phyloP scores from a whole-genome alignment of 2,329 filamentous ascomycete genomes.

The Aspergillus ustus region DNA sequence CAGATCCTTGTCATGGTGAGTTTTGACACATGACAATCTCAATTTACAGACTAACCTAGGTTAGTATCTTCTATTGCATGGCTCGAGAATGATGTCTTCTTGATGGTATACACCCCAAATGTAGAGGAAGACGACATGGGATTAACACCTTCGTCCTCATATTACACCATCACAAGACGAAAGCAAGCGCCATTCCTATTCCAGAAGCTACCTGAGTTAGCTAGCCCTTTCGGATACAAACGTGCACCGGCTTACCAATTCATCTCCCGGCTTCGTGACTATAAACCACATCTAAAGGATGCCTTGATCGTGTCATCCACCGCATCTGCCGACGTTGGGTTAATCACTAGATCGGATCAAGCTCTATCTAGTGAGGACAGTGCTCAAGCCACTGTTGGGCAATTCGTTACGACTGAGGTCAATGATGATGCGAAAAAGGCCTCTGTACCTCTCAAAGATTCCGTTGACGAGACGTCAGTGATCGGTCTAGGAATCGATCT shows the following conservation, averaged over 20 bases:
- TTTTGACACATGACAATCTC: slow-evolving; percentile 16
- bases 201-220: slow-evolving; percentile 75
- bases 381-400: slow-evolving; percentile 63
- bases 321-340: slow-evolving; percentile 75
- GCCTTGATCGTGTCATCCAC: slow-evolving; percentile 82
- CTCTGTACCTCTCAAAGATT: slow-evolving; percentile 71
- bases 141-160: slow-evolving; percentile 66
- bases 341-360: slow-evolving; percentile 74
- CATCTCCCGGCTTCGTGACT: slow-evolving; percentile 76
- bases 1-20: slow-evolving; percentile 69
- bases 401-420: slow-evolving; percentile 65
- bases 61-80: slow-evolving; percentile 78
- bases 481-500: slow-evolving; percentile 83
- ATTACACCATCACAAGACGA: slow-evolving; percentile 76
- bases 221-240: slow-evolving; percentile 70
- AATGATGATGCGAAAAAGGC: slow-evolving; percentile 77
- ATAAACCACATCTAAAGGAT: slow-evolving; percentile 79
- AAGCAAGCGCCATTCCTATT: slow-evolving; percentile 67
- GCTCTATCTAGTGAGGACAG: slow-evolving; percentile 66
- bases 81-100: slow-evolving; percentile 85
- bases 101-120: slow-evolving; percentile 75
- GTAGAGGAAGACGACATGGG: slow-evolving; percentile 58
- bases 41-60: slow-evolving; percentile 24
- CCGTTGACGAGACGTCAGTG: slow-evolving; percentile 71
- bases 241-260: slow-evolving; percentile 75